Evolutionary conservation across 1,139 yeast genomes (phyloP), one percentile per base, ranked within the genome.

Genomic region (Debaryomyces coudertii): DNA sequence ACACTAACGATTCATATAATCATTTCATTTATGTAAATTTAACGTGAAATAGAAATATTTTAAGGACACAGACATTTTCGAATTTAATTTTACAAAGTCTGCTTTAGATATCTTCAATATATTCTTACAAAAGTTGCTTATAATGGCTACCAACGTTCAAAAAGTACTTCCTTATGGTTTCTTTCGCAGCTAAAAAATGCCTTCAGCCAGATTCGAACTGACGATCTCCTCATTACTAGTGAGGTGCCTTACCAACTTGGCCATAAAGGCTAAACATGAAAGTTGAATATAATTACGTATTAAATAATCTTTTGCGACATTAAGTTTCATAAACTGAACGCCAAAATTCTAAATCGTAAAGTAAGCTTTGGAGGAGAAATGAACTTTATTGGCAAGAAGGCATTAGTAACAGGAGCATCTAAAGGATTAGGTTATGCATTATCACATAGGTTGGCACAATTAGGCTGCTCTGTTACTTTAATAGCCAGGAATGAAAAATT

Each of bases 221-320:
- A 81, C 83, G 90, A 84, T 84, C 90, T 84, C 87, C 83, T 82
- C 89, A 84, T 84, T 84, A 84, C 89, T 84, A 84, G 90, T 84
- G 89, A 82, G 83, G 87, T 86, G 90, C 90, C 89, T 84, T 85
- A 84, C 89, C 90, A 83, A 83, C 89, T 84, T 83, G 89, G 89
- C 85, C 86, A 81, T 79, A 77, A 61, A 64, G 69, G 71, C 71
- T 6, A 31, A n/a, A 7, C 37, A 1, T 27, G 9, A 15, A 5
- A 5, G 2, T n/a, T n/a, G n/a, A n/a, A n/a, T n/a, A n/a, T n/a
- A n/a, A n/a, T n/a, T n/a, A n/a, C n/a, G n/a, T n/a, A n/a, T n/a
- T n/a, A n/a, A n/a, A n/a, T n/a, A n/a, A n/a, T n/a, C 11, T 30
- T 30, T 14, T 4, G 12, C 5, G 34, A 14, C 16, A 11, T 9